Evolutionary conservation across 2,329 filamentous ascomycete species (phyloP).

Genomic region (Aspergillus awamori): DNA sequence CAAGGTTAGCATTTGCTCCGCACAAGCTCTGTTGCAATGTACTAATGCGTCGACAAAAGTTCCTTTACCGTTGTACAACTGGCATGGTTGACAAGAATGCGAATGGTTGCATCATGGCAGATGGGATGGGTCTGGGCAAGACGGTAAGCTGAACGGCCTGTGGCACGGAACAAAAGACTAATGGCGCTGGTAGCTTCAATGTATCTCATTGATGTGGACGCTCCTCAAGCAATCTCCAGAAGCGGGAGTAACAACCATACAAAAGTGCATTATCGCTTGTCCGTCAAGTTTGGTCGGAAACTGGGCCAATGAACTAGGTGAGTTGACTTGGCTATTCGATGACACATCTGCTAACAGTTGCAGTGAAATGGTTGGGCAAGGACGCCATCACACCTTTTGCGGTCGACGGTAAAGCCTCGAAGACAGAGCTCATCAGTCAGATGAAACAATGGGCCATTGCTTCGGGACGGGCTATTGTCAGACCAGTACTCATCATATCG

Average conservation of each 20-base stretch:
- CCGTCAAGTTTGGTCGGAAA: slow-evolving; percentile 95
- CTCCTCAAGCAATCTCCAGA: slow-evolving; percentile 93
- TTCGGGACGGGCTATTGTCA: slow-evolving; percentile 82
- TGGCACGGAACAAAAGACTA: slow-evolving; percentile 18
- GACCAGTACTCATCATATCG: slow-evolving; percentile 94
- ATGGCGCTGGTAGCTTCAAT: slow-evolving; percentile 66
- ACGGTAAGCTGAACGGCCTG: slow-evolving; percentile 54
- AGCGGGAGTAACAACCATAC: slow-evolving; percentile 89
- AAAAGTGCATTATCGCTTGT: slow-evolving; percentile 96
- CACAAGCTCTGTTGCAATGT: not conserved
- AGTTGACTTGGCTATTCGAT: slow-evolving; percentile 12
- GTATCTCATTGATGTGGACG: slow-evolving; percentile 96
- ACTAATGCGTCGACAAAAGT: slow-evolving; percentile 48
- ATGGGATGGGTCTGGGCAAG: slow-evolving; percentile 98
- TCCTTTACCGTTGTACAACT: slow-evolving; percentile 91
- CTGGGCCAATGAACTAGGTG: slow-evolving; percentile 88
- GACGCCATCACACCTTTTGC: slow-evolving; percentile 92
- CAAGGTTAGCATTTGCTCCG: slow-evolving; percentile 54
- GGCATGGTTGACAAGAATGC: slow-evolving; percentile 94
- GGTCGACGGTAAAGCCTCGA: slow-evolving; percentile 93
- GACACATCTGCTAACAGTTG: slow-evolving; percentile 22
- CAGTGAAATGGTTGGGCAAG: slow-evolving; percentile 88
- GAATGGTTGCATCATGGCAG: slow-evolving; percentile 98
- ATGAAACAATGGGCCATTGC: slow-evolving; percentile 94
- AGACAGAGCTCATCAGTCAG: slow-evolving; percentile 87